Percentiles rank a stretch among this genome's conserved stretches.
These are phyloP conservation scores for Paramecium bursaria DNA, from an alignment of 73 alveolate genomes.

Conservation along the genomic window DNA sequence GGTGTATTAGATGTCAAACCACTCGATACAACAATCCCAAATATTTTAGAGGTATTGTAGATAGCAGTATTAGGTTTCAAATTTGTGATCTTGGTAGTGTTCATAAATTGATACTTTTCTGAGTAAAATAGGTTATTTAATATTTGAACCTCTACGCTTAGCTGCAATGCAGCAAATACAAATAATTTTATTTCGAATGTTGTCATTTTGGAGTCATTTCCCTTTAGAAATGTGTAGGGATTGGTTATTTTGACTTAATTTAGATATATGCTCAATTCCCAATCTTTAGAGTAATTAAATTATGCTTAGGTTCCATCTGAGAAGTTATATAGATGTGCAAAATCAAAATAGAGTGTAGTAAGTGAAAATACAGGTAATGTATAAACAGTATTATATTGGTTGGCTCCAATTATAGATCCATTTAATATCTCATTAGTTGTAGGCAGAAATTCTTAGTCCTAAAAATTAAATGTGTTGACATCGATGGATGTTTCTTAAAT, in stretches of 20 bases:
- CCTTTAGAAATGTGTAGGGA: neutral
- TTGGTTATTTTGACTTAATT: neutral
- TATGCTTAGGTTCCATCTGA: neutral
- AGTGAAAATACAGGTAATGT: slow-evolving; percentile 32
- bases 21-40: neutral
- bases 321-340: slow-evolving; percentile 19
- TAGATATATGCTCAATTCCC: slow-evolving; percentile 1
- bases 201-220: neutral
- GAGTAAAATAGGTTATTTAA: neutral
- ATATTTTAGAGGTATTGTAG: slow-evolving; percentile 9
- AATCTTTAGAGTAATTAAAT: slow-evolving; percentile 49
- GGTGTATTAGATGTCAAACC: neutral
- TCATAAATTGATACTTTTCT: slow-evolving; percentile 32
- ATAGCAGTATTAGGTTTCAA: slow-evolving; percentile 7
- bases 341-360: slow-evolving; percentile 1
- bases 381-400: neutral
- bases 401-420: slow-evolving; percentile 26
- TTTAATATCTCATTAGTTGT: slow-evolving; percentile 5
- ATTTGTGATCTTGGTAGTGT: slow-evolving; percentile 39
- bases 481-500: neutral
- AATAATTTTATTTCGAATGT: slow-evolving; percentile 4
- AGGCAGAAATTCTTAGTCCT: slow-evolving; percentile 21
- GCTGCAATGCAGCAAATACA: neutral
- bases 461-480: slow-evolving; percentile 39
- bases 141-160: neutral